Evolutionary conservation across 164 flowering plant genomes (phyloP), one percentile per base, ranked within the genome.

Genomic region (Aristolochia contorta): DNA sequence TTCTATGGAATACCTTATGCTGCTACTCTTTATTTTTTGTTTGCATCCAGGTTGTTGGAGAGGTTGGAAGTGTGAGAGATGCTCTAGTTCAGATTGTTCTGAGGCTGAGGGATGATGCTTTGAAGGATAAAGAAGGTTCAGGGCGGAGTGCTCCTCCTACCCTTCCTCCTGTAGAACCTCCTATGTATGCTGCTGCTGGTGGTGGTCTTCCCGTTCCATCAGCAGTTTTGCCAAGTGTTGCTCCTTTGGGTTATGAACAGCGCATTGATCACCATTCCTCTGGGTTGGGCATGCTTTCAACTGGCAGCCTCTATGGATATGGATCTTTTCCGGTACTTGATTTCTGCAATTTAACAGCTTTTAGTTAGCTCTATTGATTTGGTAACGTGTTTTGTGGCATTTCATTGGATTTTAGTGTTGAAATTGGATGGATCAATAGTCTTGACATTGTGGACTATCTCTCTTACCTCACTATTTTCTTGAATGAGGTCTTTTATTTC

Each of bases 81-180:
- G 97, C 96, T 23, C 87, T 93, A 71, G 73, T 86, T 45, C 97
- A 90, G 70, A 85, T 93, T 69, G 80, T 90, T 69, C 49, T 90
- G 66, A 85, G 97, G 79, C 88, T 90, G 13, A 85, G 97, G 33
- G 95, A 84, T 71, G 91, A 88, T 79, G 89, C 68, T n/a, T 70
- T 93, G 56, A 86, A 75, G 66, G 88, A 84, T 52, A 85, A 59
- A 67, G 96, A 85, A 47, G 77, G 72, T 52, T 12, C 16, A 41
- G 73, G 63, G 61, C 84, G 63, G 30, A 84, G 74, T 55, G 67
- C 77, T 56, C 68, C 85, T 63, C 62, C 61, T 54, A 77, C 78
- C 66, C 91, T 82, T 27, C 66, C 85, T 54, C 51, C 78, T 12
- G 82, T 77, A 54, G 52, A 88, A 18, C 19, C 58, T 56, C 19